Percentiles rank a stretch among this genome's conserved stretches.
phyloP scores from a whole-genome alignment of 2,329 filamentous ascomycete genomes.

The Dactylellina drechsleri region DNA sequence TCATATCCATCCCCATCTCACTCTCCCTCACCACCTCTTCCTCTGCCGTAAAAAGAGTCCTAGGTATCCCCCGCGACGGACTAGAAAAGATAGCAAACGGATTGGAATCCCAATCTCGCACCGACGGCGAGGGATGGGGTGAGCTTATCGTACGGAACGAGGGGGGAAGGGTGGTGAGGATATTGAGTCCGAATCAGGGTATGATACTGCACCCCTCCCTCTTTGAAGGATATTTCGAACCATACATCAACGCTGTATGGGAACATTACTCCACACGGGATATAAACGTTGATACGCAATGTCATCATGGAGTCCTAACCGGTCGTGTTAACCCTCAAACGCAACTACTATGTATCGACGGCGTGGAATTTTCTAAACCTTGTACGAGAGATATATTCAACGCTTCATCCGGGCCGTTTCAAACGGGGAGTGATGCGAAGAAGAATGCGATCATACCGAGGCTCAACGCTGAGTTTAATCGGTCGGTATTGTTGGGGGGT shows the following conservation, averaged over 20 bases:
- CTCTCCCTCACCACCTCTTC: conserved; percentile 65
- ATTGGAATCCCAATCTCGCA: conserved; percentile 67
- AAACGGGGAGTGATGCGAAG: conserved; percentile 60
- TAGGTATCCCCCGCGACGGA: conserved; percentile 70
- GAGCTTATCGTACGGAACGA: conserved; percentile 66
- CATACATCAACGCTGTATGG: conserved; percentile 65
- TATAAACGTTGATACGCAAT: conserved; percentile 74
- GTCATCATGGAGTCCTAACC: conserved; percentile 67
- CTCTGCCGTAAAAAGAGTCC: conserved; percentile 66
- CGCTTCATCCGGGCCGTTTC: conserved; percentile 73
- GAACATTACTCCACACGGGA: conserved; percentile 61
- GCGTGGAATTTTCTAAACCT: conserved; percentile 69
- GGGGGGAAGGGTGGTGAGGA: conserved; percentile 61
- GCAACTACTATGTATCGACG: conserved; percentile 63
- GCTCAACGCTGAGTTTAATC: conserved; percentile 79
- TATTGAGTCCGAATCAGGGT: conserved; percentile 63
- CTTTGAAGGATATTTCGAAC: conserved; percentile 64
- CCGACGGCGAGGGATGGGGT: conserved; percentile 72
- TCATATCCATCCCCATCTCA: conserved; percentile 73
- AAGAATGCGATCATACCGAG: conserved; percentile 66
- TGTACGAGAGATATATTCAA: conserved; percentile 73
- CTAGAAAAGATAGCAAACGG: conserved; percentile 68
- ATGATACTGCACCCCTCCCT: conserved; percentile 62
- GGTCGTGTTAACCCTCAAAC: conserved; percentile 64
- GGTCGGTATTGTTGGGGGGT: conserved; percentile 71